Evolutionary conservation across 176 grass and related monocot genomes (phyloP), one percentile per base, ranked within the genome.

Genomic region (Zea mays): DNA sequence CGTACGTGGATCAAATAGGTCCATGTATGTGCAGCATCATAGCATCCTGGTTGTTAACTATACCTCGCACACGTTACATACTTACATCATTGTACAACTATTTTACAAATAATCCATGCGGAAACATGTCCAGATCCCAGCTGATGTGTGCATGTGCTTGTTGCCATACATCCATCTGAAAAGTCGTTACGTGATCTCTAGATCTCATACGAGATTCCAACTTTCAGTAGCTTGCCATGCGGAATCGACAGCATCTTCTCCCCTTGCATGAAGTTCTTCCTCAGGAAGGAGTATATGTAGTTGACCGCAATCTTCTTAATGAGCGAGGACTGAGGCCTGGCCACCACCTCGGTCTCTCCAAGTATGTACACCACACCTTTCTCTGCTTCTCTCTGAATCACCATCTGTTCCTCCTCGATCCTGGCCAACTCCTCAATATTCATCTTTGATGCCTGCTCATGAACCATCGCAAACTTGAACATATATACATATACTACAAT

Each of bases 151-250:
- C 37, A 5, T 68, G 9, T 66, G 15, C 13, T 41, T 68, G 40
- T 67, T 67, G 33, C 60, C 33, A n/a, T 40, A 2, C 4, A n/a
- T 41, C 7, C 4, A 41, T 41, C 37, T n/a, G 38, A 19, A 67
- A 10, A 68, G 4, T 21, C 17, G 17, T 68, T 12, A 47, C 1
- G 3, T 21, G 11, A 27, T 33, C 19, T 34, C 57, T 82, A 86
- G 38, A 85, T 73, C 43, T 89, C 87, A 38, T 85, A 85, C n/a
- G 78, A 77, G 40, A 89, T 89, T 33, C 87, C 87, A 52, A 89
- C 82, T 34, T 81, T 85, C 4, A 89, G 82, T 50, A 89, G 20
- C 34, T 85, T 70, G 2, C 69, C 45, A 15, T 80, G 66, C 1
- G 87, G 87, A 67, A 89, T 73, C 10, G 47, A 77, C 9, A 89